Percentiles rank a stretch among this genome's conserved stretches.
phyloP scores from a whole-genome alignment of 2,329 filamentous ascomycete genomes.

The Fusarium nodosum region DNA sequence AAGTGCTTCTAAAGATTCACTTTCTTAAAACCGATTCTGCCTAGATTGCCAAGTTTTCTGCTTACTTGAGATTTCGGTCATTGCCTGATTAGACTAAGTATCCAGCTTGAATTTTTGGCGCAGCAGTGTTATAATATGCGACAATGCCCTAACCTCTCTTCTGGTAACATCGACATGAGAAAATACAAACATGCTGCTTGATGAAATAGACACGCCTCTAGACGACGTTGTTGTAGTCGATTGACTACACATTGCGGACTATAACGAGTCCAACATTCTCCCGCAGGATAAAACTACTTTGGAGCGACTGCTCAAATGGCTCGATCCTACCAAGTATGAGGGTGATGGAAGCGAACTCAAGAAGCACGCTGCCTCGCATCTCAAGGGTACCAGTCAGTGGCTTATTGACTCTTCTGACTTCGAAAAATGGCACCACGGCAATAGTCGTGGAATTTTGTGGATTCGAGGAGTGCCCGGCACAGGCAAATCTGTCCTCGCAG shows the following conservation, averaged over 20 bases:
- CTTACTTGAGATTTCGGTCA: neutral
- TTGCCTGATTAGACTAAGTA: neutral
- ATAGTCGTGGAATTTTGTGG: slow-evolving; percentile 31
- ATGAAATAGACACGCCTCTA: neutral
- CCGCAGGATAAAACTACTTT: slow-evolving; percentile 46
- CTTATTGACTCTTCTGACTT: slow-evolving; percentile 14
- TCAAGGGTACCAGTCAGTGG: slow-evolving; percentile 33
- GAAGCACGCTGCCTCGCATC: slow-evolving; percentile 27
- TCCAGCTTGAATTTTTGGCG: neutral
- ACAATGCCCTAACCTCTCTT: neutral
- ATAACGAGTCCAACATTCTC: slow-evolving; percentile 52
- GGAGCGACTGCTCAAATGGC: slow-evolving; percentile 32
- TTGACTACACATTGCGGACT: slow-evolving; percentile 49
- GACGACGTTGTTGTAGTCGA: slow-evolving; percentile 42
- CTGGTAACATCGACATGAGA: rapidly evolving
- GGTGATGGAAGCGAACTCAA: slow-evolving; percentile 32
- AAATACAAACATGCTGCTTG: neutral
- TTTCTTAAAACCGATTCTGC: too few species aligned
- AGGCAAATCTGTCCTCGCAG: slow-evolving; percentile 56
- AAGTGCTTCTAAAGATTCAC: too few species aligned
- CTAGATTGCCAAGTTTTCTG: neutral
- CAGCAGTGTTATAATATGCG: neutral
- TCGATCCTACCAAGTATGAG: slow-evolving; percentile 30
- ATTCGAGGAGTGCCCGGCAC: slow-evolving; percentile 55
- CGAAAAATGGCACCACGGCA: slow-evolving; percentile 17